A percentile compares a stretch with the other conserved stretches of the same genome.
Evolutionary conservation across 2,329 filamentous ascomycete species (phyloP).

Genomic region (Zalaria sp.): DNA sequence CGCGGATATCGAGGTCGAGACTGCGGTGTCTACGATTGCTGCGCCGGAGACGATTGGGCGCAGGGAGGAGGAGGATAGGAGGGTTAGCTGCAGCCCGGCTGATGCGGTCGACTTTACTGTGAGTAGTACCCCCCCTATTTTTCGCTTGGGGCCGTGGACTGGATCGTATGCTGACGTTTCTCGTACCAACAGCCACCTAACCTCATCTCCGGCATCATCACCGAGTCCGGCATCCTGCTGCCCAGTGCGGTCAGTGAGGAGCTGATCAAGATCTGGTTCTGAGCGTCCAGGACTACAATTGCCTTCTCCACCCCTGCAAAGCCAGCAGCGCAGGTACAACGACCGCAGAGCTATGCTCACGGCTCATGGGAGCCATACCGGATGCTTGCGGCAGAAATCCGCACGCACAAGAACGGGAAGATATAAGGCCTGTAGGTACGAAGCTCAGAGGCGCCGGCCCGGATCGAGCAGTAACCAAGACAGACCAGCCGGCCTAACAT

Average conservation of each 20-base stretch:
- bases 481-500: no score
- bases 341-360: no score
- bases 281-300: no score
- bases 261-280: slow-evolving; percentile 49
- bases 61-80: slow-evolving; percentile 5
- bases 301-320: no score
- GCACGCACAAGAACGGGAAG: no score
- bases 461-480: no score
- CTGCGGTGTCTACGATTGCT: slow-evolving; percentile 2
- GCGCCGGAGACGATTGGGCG: not conserved
- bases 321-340: no score
- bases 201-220: slow-evolving; percentile 59
- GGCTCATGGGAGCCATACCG: no score
- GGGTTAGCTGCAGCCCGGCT: slow-evolving; percentile 12
- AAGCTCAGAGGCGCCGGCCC: no score
- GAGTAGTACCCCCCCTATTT: slow-evolving; percentile 12
- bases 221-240: slow-evolving; percentile 58
- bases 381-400: no score
- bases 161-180: slow-evolving; percentile 12
- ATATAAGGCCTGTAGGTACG: no score
- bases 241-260: slow-evolving; percentile 58
- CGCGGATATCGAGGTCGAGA: slow-evolving; percentile 15
- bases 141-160: not conserved
- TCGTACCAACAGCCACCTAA: slow-evolving; percentile 41
- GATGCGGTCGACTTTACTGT: slow-evolving; percentile 59